Evolutionary conservation across 2,329 filamentous ascomycete species (phyloP), one percentile per base, ranked within the genome.

Genomic region (Fusarium udum): DNA sequence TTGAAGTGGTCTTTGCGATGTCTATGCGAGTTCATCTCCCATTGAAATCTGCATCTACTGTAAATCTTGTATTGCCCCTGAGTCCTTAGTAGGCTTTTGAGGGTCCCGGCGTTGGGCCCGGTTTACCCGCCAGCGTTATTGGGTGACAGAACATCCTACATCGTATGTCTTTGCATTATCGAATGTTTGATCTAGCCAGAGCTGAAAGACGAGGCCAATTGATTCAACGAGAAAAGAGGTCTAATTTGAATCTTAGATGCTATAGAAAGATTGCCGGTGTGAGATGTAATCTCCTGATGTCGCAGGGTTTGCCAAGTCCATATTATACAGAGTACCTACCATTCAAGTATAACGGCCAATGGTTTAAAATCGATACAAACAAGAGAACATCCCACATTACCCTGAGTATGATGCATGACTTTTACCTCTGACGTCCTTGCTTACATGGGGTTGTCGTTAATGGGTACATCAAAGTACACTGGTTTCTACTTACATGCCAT

Each of bases 81-180:
- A 61, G 45, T 32, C 42, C 24, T 60, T 40, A 28, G 34, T 28
- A 61, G 43, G 36, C 32, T 64, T 64, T 36, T 51, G 51, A 69
- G 62, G 66, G 51, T 39, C 69, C 69, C 45, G 55, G 60, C 61
- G 63, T 37, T 55, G 55, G 66, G 55, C 45, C 64, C 66, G 65
- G 57, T 69, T 64, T 75, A 58, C 51, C 43, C 45, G 55, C 26
- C 60, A 57, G 53, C 48, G 43, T 64, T 67, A 76, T 76, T 76
- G 64, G 66, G 65, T 61, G 40, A 52, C 45, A 58, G 55, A 62
- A 53, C 42, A 52, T 40, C 51, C 58, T 57, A 58, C 42, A 77
- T 77, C 59, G 59, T 53, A 61, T 71, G 56, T 64, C 68, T 65
- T 55, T 59, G 31, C 42, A 45, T 67, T 39, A 52, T 77, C 60